Evolutionary conservation across 495 filamentous ascomycete genomes (phyloP), one percentile per base, ranked within the genome.

Genomic region (Lepraria neglecta): DNA sequence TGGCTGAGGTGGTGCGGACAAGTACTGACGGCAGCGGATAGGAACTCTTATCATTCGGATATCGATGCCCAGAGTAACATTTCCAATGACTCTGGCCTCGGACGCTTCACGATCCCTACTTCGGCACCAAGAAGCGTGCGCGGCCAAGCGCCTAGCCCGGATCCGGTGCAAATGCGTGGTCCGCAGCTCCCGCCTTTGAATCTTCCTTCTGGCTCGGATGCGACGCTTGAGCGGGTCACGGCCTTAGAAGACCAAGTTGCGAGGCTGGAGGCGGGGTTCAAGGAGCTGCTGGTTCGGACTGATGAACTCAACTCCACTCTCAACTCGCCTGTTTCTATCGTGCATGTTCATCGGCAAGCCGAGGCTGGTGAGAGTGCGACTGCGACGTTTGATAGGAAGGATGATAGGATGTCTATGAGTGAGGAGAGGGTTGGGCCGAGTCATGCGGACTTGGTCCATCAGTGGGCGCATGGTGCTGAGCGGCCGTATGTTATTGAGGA

Each of bases 201-300:
- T n/a, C 30, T 24, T 30, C 30, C 10, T 3, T 54, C 47, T 14
- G 38, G 47, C 3, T 30, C 33, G 4, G 48, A 60, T 6, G 58
- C 47, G 0, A 45, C 58, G 0, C 47, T 60, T 0, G 58, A 51
- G 2, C 35, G 58, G 1, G 48, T 60, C 17, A 53, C 58, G 7
- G 48, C 48, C 10, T 2, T 60, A 33, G 58, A 60, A 27, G 51
- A 42, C 38, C 58, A 60, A 21, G 58, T 60, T 7, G 42, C 47
- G 17, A n/a, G 58, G 6, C 47, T 60, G 2, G 38, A 60, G 19
- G 24, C 19, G 1, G 19, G 19, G 10, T 30, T 45, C 33, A 17
- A 40, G 38, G 58, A 53, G 4, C 10, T 60, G 47, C 35, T 42
- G 7, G 58, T 42, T 21, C 40, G 35, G 28, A 35, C 53, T 0